A percentile compares a stretch with the other conserved stretches of the same genome.
These are phyloP conservation scores for Chlorella sorokiniana DNA, from an alignment of 139 green algal species.

Conservation along the genomic window DNA sequence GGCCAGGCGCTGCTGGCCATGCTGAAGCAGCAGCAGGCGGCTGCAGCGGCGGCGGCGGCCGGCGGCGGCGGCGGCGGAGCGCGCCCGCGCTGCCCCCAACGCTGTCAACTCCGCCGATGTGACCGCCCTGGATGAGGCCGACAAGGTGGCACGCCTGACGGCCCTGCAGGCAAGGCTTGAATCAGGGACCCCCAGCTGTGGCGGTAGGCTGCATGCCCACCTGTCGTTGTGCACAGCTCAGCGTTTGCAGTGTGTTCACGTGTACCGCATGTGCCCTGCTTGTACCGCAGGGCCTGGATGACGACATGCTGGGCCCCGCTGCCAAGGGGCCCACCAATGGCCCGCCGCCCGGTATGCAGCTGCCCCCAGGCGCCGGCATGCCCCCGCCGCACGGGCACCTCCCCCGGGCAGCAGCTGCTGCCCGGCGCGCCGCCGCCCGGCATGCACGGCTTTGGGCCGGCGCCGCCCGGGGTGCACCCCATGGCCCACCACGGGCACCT, in stretches of 20 bases:
- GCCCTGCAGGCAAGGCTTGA: conserved; percentile 1
- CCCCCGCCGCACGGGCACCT: not conserved
- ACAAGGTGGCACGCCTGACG: conserved; percentile 18
- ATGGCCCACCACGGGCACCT: conserved; percentile 2
- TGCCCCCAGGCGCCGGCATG: conserved; percentile 1
- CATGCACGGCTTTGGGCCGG: not conserved
- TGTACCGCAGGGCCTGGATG: conserved; percentile 17
- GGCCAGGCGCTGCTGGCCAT: conserved; percentile 30
- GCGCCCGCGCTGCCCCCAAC: not conserved
- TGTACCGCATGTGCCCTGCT: not conserved
- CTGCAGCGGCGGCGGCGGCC: not conserved
- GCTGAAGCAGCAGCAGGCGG: conserved; percentile 24
- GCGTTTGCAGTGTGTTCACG: not conserved
- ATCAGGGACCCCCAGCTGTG: too few relatives aligned
- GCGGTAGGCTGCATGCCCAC: not conserved
- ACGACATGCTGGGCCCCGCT: not conserved
- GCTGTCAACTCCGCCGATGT: conserved; percentile 14
- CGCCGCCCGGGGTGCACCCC: not conserved
- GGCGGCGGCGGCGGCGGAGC: not conserved
- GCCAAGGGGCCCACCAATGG: not conserved
- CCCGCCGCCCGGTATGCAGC: conserved; percentile 10
- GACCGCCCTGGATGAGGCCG: conserved; percentile 1
- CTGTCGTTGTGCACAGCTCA: not conserved
- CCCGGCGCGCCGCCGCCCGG: not conserved
- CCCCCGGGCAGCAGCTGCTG: not conserved